These are phyloP conservation scores for Colletotrichum lini DNA, from an alignment of 2,329 filamentous ascomycete species.

Conservation along the genomic window DNA sequence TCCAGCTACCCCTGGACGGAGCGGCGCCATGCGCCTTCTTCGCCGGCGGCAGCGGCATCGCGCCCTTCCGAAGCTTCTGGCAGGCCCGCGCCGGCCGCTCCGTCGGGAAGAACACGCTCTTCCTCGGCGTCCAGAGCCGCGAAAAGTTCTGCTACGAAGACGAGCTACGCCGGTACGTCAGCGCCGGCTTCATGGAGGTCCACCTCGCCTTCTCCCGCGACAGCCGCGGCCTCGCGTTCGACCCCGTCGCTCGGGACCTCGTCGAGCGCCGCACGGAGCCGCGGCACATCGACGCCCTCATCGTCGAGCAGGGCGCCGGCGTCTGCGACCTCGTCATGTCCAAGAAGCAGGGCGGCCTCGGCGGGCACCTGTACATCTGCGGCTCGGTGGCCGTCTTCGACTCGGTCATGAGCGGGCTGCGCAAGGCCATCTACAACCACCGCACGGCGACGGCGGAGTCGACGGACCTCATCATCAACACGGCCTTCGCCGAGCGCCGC, in stretches of 20 bases:
- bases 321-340: conserved; percentile 70
- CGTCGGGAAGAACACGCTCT: conserved; percentile 63
- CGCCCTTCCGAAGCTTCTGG: conserved; percentile 69
- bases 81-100: conserved; percentile 59
- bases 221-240: conserved; percentile 61
- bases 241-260: conserved; percentile 57
- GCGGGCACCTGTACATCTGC: conserved; percentile 47
- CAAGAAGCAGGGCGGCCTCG: conserved; percentile 66
- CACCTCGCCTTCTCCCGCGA: conserved; percentile 69
- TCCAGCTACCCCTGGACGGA: conserved; percentile 65
- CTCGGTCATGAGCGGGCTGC: conserved; percentile 68
- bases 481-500: conserved; percentile 67
- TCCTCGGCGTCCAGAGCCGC: conserved; percentile 66
- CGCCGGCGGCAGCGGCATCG: conserved; percentile 68
- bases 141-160: conserved; percentile 67
- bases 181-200: conserved; percentile 64
- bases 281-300: conserved; percentile 66
- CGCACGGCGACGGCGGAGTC: conserved; percentile 66
- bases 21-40: conserved; percentile 67
- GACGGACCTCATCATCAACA: conserved; percentile 64
- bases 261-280: conserved; percentile 64
- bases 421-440: conserved; percentile 69
- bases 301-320: conserved; percentile 64
- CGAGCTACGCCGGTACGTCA: conserved; percentile 62
- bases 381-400: conserved; percentile 59